Evolutionary conservation across 306 rosid species (phyloP).

Genomic region (Fragaria vesca): DNA sequence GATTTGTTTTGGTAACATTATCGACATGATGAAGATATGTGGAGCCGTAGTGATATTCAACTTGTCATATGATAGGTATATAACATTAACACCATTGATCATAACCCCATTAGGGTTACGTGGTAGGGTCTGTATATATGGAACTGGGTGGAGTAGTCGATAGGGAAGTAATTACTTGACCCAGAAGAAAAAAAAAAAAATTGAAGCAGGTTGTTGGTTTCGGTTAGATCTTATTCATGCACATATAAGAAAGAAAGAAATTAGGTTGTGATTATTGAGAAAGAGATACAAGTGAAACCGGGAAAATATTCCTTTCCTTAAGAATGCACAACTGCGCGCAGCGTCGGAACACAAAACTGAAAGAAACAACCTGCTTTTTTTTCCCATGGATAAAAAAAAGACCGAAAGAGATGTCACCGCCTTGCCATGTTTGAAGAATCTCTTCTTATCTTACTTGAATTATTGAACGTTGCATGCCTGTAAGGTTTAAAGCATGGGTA

Average conservation of each 20-base stretch:
- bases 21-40: not conserved
- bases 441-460: not conserved
- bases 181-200: not conserved
- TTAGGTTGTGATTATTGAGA: too few relatives aligned
- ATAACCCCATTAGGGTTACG: not conserved
- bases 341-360: not conserved
- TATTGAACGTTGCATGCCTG: not conserved
- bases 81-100: not conserved
- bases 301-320: not conserved
- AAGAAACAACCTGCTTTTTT: not conserved
- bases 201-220: not conserved
- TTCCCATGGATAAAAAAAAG: not conserved
- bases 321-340: not conserved
- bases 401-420: not conserved
- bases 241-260: not conserved
- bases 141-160: constrained; percentile 5
- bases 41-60: constrained; percentile 1
- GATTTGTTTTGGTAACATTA: not conserved
- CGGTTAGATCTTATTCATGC: not conserved
- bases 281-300: too few relatives aligned
- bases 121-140: not conserved
- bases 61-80: constrained; percentile 6
- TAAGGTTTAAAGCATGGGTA: not conserved
- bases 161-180: constrained; percentile 2
- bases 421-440: constrained; percentile 9